phyloP scores from a whole-genome alignment of 2,329 filamentous ascomycete species.

The Sporothrix euskadiensis region DNA sequence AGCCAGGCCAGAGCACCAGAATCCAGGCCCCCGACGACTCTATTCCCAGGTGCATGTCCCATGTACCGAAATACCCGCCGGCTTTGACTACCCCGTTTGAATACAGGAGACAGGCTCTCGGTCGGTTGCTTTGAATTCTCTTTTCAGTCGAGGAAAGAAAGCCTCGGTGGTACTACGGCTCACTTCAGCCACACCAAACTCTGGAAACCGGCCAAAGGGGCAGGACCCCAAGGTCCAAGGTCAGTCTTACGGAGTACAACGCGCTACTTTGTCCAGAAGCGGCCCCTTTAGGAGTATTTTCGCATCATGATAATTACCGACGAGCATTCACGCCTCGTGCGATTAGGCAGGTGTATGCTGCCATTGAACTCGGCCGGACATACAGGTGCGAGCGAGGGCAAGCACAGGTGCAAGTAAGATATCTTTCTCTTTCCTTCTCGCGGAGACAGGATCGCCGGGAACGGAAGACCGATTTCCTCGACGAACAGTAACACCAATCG shows the following conservation, averaged over 20 bases:
- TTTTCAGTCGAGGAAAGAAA: not conserved
- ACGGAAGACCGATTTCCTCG: not conserved
- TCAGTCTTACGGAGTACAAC: not conserved
- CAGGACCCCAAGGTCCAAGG: not conserved
- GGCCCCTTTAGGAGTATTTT: not conserved
- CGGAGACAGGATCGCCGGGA: not conserved
- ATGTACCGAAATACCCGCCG: no score
- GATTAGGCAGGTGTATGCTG: not conserved
- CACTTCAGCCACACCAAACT: conserved; percentile 20
- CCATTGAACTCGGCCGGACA: not conserved
- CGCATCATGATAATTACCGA: not conserved
- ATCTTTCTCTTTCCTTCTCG: no score
- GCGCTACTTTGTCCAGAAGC: no score
- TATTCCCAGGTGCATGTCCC: not conserved
- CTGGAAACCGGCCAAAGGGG: not conserved
- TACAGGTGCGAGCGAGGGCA: not conserved
- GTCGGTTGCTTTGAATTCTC: not conserved
- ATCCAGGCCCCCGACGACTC: not conserved
- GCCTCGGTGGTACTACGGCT: conserved; percentile 15
- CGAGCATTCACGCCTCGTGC: not conserved
- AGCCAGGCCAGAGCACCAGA: not conserved
- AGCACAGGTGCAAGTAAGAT: no score
- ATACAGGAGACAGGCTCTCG: not conserved
- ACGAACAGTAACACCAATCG: not conserved
- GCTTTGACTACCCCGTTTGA: not conserved